Evolutionary conservation across 805 yeast genomes (phyloP).

Genomic region (Candida peoriensis): DNA sequence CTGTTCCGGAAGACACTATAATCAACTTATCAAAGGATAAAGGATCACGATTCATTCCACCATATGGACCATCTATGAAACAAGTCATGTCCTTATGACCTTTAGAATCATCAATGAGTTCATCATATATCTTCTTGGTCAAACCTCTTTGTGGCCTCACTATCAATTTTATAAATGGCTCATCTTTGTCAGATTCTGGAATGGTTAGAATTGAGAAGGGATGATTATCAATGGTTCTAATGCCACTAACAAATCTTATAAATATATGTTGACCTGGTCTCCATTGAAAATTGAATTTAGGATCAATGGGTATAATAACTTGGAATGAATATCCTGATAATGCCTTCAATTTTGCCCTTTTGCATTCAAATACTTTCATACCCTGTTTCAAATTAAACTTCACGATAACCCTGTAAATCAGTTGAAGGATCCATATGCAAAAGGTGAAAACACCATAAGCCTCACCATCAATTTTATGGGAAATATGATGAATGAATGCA

Average conservation of each 20-base stretch:
- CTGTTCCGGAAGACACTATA: constrained; percentile 45
- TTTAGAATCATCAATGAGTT: constrained; percentile 16
- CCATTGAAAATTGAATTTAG: constrained; percentile 35
- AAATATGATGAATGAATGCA: constrained; percentile 41
- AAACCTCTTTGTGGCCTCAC: constrained; percentile 43
- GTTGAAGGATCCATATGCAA: constrained; percentile 46
- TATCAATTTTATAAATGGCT: constrained; percentile 35
- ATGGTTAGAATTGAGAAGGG: constrained; percentile 48
- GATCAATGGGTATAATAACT: constrained; percentile 26
- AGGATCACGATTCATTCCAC: constrained; percentile 44
- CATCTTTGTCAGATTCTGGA: constrained; percentile 18
- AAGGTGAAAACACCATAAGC: constrained; percentile 45
- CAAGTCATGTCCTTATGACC: constrained; percentile 21
- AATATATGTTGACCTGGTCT: constrained; percentile 52
- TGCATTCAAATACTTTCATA: constrained; percentile 33
- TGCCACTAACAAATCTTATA: constrained; percentile 39
- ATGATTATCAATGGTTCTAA: constrained; percentile 44
- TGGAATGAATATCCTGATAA: constrained; percentile 27
- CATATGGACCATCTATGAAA: constrained; percentile 53
- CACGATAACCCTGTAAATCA: constrained; percentile 39
- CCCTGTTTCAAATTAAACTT: constrained; percentile 44
- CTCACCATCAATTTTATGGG: constrained; percentile 29
- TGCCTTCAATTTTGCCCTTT: constrained; percentile 29
- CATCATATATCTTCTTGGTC: constrained; percentile 31
- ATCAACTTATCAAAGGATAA: constrained; percentile 39